Base-by-base conservation (phyloP, 805 yeast genomes). In the Wickerhamiella slavikovae region DNA sequence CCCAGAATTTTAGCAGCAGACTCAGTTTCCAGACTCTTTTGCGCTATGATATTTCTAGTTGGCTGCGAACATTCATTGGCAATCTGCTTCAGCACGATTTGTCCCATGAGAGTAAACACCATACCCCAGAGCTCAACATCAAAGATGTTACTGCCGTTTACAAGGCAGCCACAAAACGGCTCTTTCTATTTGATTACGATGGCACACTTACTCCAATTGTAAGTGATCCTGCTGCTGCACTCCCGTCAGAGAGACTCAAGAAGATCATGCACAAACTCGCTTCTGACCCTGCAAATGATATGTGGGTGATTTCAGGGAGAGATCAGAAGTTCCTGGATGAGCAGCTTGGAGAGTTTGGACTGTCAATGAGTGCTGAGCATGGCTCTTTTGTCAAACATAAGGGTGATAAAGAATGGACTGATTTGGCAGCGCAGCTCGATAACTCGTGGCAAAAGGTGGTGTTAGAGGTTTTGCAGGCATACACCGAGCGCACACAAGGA, bases 161-260 rank as follows among this genome's bases (percentile, higher is more conserved):
- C 49, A 49, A 62, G 27, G 39, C 49, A 15, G 68, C 94, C 0
- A 37, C 65, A 20, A 64, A 75, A 41, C 64, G 96, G 37, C 54
- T 89, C 34, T 80, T 89, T 42, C 51, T 89, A 42, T 83, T 89
- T 54, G 99, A 89, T 54, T 89, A 89, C 49, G 99, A 89, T 49
- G 99, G 99, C 17, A 89, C 99, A 1, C 60, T 89, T 40, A 80
- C 98, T 0, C 96, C 96, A 10, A 89, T 89, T 45, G 98, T 89
- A 3, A 66, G 70, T 23, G 96, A 89, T 42, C 99, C 99, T 2
- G 80, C 85, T n/a, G 95, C 96, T 0, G 98, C 98, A 0, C 76
- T 89, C 24, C 98, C 99, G 3, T 71, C 93, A 1, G 70, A 72
- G 3, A 62, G 74, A 39, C 58, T 89, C 26, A 60, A 67, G 31